Evolutionary conservation across 1,284 basidiomycete species (phyloP).

Genomic region (Melampsora americana): DNA sequence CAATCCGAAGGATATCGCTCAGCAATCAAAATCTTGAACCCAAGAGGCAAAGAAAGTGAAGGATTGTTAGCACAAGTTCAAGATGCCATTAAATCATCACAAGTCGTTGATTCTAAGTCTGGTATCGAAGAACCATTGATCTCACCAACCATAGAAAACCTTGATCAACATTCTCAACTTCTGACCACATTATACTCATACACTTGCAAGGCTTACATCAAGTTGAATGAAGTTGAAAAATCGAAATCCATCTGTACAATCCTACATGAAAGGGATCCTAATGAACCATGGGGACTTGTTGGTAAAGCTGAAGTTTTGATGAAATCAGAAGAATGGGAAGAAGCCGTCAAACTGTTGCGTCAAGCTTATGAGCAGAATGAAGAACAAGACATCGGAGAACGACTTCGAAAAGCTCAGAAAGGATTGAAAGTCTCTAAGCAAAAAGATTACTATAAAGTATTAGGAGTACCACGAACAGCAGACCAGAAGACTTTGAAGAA

Average conservation of each 20-base stretch:
- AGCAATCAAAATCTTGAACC: slow-evolving; percentile 64
- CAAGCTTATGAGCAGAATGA: slow-evolving; percentile 78
- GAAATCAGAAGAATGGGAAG: slow-evolving; percentile 78
- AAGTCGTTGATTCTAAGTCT: slow-evolving; percentile 55
- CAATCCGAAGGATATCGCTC: slow-evolving; percentile 68
- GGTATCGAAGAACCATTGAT: slow-evolving; percentile 44
- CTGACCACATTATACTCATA: slow-evolving; percentile 61
- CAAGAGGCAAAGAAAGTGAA: slow-evolving; percentile 57
- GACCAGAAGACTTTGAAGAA: slow-evolving; percentile 85
- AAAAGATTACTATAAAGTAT: slow-evolving; percentile 94
- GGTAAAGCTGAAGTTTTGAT: slow-evolving; percentile 72
- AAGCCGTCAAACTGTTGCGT: slow-evolving; percentile 74
- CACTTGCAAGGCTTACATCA: slow-evolving; percentile 72
- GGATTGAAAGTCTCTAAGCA: slow-evolving; percentile 81
- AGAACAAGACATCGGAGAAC: slow-evolving; percentile 68
- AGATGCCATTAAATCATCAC: slow-evolving; percentile 62
- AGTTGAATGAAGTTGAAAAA: slow-evolving; percentile 57
- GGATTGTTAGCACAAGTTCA: slow-evolving; percentile 68
- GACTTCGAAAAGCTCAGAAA: slow-evolving; percentile 76
- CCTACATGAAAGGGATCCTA: slow-evolving; percentile 61
- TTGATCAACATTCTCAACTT: slow-evolving; percentile 18
- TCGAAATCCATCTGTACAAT: slow-evolving; percentile 66
- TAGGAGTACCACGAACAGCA: slow-evolving; percentile 78
- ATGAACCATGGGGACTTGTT: slow-evolving; percentile 61
- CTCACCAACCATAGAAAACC: slow-evolving; percentile 14